Base-by-base conservation (phyloP, 352 stramenopile genomes). In the Phytophthora pisi region DNA sequence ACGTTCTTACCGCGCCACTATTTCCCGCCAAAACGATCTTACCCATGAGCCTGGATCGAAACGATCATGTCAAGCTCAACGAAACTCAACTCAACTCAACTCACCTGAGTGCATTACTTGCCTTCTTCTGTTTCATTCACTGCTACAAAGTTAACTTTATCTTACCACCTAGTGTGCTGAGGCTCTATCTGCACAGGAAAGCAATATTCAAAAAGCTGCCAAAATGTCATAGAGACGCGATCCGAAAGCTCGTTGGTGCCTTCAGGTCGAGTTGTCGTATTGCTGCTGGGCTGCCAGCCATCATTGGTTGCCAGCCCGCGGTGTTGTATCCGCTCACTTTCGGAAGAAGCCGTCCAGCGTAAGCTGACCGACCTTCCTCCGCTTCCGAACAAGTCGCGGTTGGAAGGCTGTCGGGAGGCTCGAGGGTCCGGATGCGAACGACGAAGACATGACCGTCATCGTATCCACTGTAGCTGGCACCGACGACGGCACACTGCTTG, bases 271-370 rank as follows among this genome's bases (percentile, higher is more conserved):
- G 38, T 45, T 4, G 16, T 45, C 13, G 16, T 45, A 18, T 18
- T 45, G 43, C 24, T 23, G 18, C 16, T 6, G 31, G 5, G n/a
- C 51, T 46, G 51, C 42, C 16, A 57, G 3, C 26, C 7, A 43
- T 15, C 10, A 45, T 15, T 42, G 1, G 34, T 45, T 3, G 13
- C 38, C 13, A 43, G 16, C 15, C 13, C 38, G 38, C 38, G 34
- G 9, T 40, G 34, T 10, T 45, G 38, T 45, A n/a, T 5, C 4
- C 20, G 38, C 15, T 45, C 38, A 45, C 38, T 18, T 45, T n/a
- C 70, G 68, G 20, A 86, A 70, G 59, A 89, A 88, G 5, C 75
- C 57, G 64, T 90, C 82, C 11, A 90, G 68, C 4, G 66, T 78
- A 4, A 86, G 75, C 57, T 90, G 79, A 40, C 54, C 66, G 23